Evolutionary conservation across 768 basidiomycete genomes (phyloP), one percentile per base, ranked within the genome.

Genomic region (Kwoniella dejecticola): DNA sequence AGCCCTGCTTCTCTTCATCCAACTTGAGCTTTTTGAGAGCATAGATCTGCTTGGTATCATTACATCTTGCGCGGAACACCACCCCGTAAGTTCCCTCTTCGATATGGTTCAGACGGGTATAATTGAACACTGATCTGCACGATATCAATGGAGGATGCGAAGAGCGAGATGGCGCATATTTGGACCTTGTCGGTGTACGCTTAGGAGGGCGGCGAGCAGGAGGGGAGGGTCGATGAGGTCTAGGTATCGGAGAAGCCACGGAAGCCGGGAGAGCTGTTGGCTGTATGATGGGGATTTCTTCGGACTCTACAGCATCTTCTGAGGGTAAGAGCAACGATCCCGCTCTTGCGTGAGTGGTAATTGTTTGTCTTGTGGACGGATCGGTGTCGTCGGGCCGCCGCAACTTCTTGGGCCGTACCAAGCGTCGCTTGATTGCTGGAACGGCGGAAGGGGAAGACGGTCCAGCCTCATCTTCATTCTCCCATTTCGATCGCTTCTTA

Each of bases 31-130:
- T 98, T 82, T 99, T 99, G 71, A 99, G 79, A 13, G 96, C 96
- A 26, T 98, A 96, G 23, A 98, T 90, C 66, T 93, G 93, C 4
- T 92, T 91, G 0, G 93, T 92, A 74, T 91, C 85, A 77, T 91
- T 95, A 81, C 97, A 95, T 69, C 86, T 83, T 21, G 96, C 96
- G n/a, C 96, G 87, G 66, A 91, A 98, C 15, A 99, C 96, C 38
- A 98, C 87, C 17, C 96, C 96, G 69, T 99, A 99, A 0, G 91
- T 92, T 4, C 96, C 96, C 80, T 99, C 96, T 79, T 98, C 96
- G 70, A 99, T 99, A 70, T 96, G 91, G 78, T 99, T 99, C 56
- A 99, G 82, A 41, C 90, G 83, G 69, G 97, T 94, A 77, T 97
- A 97, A 69, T 84, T 86, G 79, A 92, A 95, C 0, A 97, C 95